A percentile compares a stretch with the other conserved stretches of the same genome.
phyloP scores from a whole-genome alignment of 768 basidiomycete species.

The Boletus vinaceobasis region DNA sequence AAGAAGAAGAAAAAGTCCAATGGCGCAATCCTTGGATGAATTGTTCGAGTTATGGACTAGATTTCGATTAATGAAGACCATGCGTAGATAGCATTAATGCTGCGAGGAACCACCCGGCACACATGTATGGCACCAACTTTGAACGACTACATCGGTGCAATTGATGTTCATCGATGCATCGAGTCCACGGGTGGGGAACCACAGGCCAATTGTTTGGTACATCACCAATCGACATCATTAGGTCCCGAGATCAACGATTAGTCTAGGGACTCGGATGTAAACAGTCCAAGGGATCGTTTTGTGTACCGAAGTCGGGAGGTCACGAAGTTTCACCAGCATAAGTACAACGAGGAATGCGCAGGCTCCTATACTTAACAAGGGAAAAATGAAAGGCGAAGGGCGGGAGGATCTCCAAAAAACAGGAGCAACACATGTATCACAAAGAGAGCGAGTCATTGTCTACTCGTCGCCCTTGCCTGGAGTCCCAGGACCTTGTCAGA shows the following conservation, averaged over 20 bases:
- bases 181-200: no score
- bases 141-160: background rate
- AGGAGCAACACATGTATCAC: no score
- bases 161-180: no score
- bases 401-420: no score
- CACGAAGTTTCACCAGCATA: no score
- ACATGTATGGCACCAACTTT: background rate
- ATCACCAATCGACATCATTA: background rate
- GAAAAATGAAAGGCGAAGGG: no score
- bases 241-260: background rate
- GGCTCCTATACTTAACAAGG: no score
- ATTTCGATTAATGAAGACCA: background rate
- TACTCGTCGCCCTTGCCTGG: background rate
- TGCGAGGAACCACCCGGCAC: background rate
- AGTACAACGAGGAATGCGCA: background rate
- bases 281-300: background rate
- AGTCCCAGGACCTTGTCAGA: background rate
- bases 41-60: background rate
- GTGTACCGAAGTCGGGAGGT: background rate
- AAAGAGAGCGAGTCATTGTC: background rate
- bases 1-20: constrained; percentile 88
- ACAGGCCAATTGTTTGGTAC: background rate
- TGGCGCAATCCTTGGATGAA: constrained; percentile 60
- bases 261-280: background rate
- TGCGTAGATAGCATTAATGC: constrained; percentile 5